A percentile compares a stretch with the other conserved stretches of the same genome.
Conservation (phyloP, 768 basidiomycete species). For the Phaeotremella fagi region DNA sequence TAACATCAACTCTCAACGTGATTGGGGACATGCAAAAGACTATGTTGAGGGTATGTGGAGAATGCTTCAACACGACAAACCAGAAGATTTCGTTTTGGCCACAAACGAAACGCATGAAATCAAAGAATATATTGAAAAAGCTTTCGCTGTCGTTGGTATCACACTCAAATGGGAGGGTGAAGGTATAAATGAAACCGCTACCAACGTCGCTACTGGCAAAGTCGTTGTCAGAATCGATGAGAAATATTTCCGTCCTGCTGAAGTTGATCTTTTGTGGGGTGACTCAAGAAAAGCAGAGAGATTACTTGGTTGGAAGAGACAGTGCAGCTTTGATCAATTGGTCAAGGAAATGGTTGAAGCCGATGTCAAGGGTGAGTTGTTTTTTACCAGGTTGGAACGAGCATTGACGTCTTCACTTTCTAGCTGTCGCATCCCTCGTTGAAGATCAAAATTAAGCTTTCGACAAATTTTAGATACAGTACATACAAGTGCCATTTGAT, state of each 20-base stretch:
- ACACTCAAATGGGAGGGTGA: constrained; percentile 52
- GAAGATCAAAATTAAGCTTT: not conserved
- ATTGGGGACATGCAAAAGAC: constrained; percentile 80
- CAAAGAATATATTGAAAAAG: constrained; percentile 83
- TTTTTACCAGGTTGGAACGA: not conserved
- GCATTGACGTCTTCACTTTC: not conserved
- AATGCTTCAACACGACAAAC: constrained; percentile 78
- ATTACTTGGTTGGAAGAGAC: constrained; percentile 82
- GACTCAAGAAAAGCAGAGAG: constrained; percentile 87
- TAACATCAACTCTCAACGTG: constrained; percentile 88
- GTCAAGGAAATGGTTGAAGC: constrained; percentile 81
- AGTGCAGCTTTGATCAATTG: constrained; percentile 73
- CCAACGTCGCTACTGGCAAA: constrained; percentile 62
- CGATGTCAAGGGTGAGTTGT: not conserved
- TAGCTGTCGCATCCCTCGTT: not conserved
- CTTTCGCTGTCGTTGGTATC: constrained; percentile 67
- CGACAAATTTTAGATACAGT: too few species aligned
- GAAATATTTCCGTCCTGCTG: constrained; percentile 87
- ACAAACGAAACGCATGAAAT: constrained; percentile 88
- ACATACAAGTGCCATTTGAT: too few species aligned
- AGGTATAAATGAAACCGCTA: constrained; percentile 9
- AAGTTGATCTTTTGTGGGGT: constrained; percentile 88
- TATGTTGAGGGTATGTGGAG: constrained; percentile 98
- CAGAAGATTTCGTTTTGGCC: constrained; percentile 65
- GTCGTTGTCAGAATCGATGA: constrained; percentile 79